Base-by-base conservation (phyloP, 768 basidiomycete species). In the Termitomyces sp. region DNA sequence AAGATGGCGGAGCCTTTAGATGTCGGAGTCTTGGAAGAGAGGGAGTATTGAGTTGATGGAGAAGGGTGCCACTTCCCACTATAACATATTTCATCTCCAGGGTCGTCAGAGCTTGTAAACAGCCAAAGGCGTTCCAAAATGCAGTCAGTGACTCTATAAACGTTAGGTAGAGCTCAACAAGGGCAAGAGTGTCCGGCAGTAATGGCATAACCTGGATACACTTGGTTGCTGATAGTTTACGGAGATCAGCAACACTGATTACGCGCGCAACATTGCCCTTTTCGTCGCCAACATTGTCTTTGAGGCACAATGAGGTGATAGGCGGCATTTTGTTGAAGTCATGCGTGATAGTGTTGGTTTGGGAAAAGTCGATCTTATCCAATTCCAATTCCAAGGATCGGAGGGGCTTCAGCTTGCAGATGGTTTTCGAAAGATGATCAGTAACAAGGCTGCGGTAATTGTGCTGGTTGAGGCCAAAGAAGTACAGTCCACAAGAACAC, bases 401-500 rank as follows among this genome's bases (percentile, higher is more conserved):
- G 38, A 64, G 18, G 48, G 30, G 20, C 26, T 55, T 58, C 44
- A 62, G 5, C 33, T 51, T 57, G 32, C 60, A 48, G 3, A 65
- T 55, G 1, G 52, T 55, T 52, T 62, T 62, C n/a, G 63, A 20
- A 18, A 63, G 46, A 20, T 40, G 46, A 22, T 43, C 24, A 46
- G 55, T 38, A 13, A 65, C 41, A 65, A 63, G 2, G 60, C 60
- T 41, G 33, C 14, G 32, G 30, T 30, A 11, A 52, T 47, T 44
- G 58, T 43, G 14, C 18, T 14, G 4, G 11, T 28, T 13, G 3
- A 10, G 38, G 36, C 28, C 0, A 35, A 32, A 46, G 26, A 22
- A 18, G 38, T 48, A 61, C 62, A 65, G 7, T 55, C 46, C 13
- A 40, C 35, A 48, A 70, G 63, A 3, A 47, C 48, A 48, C 68